Evolutionary conservation across 768 basidiomycete species (phyloP), one percentile per base, ranked within the genome.

Genomic region (Mycena sanguinolenta): DNA sequence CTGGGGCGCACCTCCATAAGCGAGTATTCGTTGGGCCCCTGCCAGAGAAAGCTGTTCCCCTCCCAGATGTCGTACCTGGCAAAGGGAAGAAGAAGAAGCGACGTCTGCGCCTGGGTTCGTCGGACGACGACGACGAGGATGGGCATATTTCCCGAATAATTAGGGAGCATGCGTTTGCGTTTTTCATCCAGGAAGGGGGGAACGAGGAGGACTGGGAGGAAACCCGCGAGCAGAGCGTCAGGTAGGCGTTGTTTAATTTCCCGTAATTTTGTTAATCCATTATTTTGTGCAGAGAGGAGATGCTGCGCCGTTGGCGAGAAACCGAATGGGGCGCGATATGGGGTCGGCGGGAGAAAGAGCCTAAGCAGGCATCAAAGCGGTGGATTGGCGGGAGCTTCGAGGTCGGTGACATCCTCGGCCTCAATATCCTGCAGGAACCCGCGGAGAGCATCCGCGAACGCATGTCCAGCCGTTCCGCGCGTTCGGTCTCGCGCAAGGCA

Each of bases 311-410:
- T 19, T 94, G 92, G 92, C 85, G 83, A 72, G 84, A 89, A 46
- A 92, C 87, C 60, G 90, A 91, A 62, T 95, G 93, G 91, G 88
- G 86, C 1, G 73, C 79, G 63, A 76, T 85, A 50, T 82, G 86
- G 78, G 79, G 75, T 36, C 80, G 77, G n/a, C 77, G 84, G 63
- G 73, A 76, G 28, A 82, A 80, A 58, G 71, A 74, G 25, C 70
- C 71, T 38, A 75, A 72, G 57, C 76, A 72, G 39, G 63, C 73
- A 14, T 17, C 16, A 19, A 79, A 77, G 17, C 83, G 80, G 25
- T 95, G 92, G 92, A 85, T 92, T 32, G 93, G 94, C 30, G 84
- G 84, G 27, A 93, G 90, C 68, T 95, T 95, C 71, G 92, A 94
- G 75, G 84, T 95, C 42, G 94, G 94, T 3, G 85, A 85, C n/a